Percentiles rank a stretch among this genome's conserved stretches.
Conservation (phyloP, 148 eudicot species). For the Rhododendron vialii region DNA sequence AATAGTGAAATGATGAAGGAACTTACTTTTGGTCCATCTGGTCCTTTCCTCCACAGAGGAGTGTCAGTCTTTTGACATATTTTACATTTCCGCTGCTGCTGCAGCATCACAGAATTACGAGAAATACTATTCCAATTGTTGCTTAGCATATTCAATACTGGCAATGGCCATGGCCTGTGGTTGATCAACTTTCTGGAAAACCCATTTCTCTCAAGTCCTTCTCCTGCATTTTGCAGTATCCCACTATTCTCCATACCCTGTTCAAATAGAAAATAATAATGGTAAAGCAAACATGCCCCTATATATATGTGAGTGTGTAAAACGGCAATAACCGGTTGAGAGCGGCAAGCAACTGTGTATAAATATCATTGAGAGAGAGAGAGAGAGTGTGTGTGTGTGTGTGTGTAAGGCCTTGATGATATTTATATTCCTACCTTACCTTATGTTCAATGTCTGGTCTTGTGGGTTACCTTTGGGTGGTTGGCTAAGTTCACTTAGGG, state of each 20-base stretch:
- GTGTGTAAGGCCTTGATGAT: too few relatives aligned
- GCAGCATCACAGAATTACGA: not conserved
- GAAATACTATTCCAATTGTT: not conserved
- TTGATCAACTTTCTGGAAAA: not conserved
- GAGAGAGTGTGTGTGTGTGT: too few relatives aligned
- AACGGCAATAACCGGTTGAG: too few relatives aligned
- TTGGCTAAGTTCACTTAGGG: too few relatives aligned
- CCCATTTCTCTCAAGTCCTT: not conserved
- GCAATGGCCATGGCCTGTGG: not conserved
- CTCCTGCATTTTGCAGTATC: not conserved
- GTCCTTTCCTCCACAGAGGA: slow-evolving; percentile 6
- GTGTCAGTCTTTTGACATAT: not conserved
- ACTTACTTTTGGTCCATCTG: slow-evolving; percentile 2
- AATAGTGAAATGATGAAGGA: not conserved
- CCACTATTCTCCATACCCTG: not conserved
- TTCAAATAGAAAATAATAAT: not conserved
- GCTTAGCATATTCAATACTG: not conserved
- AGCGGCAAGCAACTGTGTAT: too few relatives aligned
- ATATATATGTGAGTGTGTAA: too few relatives aligned
- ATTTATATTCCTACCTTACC: too few relatives aligned
- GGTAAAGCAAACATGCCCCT: not conserved
- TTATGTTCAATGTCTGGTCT: too few relatives aligned
- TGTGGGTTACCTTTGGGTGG: too few relatives aligned
- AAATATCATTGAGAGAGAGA: too few relatives aligned
- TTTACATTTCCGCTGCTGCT: not conserved